These are phyloP conservation scores for Cladobotryum protrusum DNA, from an alignment of 2,329 filamentous ascomycete genomes.

Conservation along the genomic window DNA sequence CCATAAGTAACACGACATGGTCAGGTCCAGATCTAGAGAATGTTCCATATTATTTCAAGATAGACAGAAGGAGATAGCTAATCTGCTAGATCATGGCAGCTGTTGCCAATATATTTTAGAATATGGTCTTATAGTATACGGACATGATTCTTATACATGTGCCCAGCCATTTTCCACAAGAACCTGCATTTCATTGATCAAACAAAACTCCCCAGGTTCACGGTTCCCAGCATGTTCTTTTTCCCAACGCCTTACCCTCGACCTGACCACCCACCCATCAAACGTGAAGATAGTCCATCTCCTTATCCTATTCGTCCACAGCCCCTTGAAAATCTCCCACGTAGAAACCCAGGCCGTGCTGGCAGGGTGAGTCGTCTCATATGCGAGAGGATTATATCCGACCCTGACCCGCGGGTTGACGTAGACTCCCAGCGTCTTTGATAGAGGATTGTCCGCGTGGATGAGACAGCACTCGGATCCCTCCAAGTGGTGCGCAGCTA, in stretches of 20 bases:
- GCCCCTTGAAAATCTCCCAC: constrained; percentile 43
- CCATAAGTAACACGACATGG: no score
- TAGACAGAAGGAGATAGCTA: not conserved
- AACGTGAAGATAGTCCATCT: constrained; percentile 34
- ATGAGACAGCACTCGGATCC: constrained; percentile 76
- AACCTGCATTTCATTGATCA: constrained; percentile 58
- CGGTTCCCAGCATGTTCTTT: constrained; percentile 26
- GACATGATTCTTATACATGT: constrained; percentile 36
- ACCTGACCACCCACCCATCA: constrained; percentile 29
- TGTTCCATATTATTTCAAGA: no score
- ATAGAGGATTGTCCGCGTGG: constrained; percentile 62
- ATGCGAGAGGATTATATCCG: constrained; percentile 52
- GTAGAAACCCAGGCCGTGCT: constrained; percentile 39
- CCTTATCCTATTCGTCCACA: constrained; percentile 52
- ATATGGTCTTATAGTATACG: no score
- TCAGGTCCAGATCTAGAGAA: no score
- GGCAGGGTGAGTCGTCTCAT: constrained; percentile 39
- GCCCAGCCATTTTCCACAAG: constrained; percentile 52
- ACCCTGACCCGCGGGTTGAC: constrained; percentile 66
- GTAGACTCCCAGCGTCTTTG: constrained; percentile 49
- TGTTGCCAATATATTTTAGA: no score
- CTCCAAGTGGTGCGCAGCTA: constrained; percentile 60
- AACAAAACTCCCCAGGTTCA: constrained; percentile 45
- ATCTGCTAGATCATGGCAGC: no score
- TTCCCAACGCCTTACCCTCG: constrained; percentile 34